Percentiles rank a stretch among this genome's conserved stretches.
phyloP scores from a whole-genome alignment of 768 basidiomycete species.

The Gloeophyllum trabeum region DNA sequence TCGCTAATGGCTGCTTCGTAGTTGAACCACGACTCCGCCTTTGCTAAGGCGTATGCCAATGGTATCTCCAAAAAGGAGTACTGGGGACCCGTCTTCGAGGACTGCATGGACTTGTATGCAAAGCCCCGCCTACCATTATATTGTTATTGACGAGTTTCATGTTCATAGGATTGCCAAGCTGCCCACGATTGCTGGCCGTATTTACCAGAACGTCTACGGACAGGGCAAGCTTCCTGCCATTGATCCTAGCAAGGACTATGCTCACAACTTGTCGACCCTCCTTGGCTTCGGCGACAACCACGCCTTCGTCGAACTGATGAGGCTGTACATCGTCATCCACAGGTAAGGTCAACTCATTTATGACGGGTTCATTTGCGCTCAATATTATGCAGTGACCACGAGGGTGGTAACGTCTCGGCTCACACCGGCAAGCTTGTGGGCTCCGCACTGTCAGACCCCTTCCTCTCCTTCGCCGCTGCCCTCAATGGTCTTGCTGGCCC shows the following conservation, averaged over 20 bases:
- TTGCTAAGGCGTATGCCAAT: conserved; percentile 88
- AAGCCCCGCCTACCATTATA: background rate
- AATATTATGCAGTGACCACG: conserved; percentile 60
- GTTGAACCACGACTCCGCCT: conserved; percentile 93
- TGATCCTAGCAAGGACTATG: conserved; percentile 78
- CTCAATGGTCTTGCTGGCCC: conserved; percentile 96
- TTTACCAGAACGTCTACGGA: conserved; percentile 82
- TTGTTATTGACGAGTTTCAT: conserved; percentile 2
- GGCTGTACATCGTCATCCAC: conserved; percentile 96
- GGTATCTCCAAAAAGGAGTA: conserved; percentile 94
- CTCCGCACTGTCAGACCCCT: conserved; percentile 94
- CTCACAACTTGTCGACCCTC: conserved; percentile 78
- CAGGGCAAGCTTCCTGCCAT: conserved; percentile 82
- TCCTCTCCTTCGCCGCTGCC: conserved; percentile 88
- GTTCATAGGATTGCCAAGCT: conserved; percentile 82
- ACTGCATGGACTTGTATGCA: conserved; percentile 72
- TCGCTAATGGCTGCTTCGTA: conserved; percentile 18
- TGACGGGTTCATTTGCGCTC: background rate
- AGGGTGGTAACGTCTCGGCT: conserved; percentile 96
- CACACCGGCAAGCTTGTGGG: conserved; percentile 91
- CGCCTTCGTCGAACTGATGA: conserved; percentile 87
- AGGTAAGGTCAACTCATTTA: conserved; percentile 28
- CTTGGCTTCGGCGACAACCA: conserved; percentile 86
- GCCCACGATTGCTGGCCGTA: conserved; percentile 91
- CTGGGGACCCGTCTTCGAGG: conserved; percentile 91